phyloP scores from a whole-genome alignment of 2,329 filamentous ascomycete species.

The Trichophyton benhamiae region DNA sequence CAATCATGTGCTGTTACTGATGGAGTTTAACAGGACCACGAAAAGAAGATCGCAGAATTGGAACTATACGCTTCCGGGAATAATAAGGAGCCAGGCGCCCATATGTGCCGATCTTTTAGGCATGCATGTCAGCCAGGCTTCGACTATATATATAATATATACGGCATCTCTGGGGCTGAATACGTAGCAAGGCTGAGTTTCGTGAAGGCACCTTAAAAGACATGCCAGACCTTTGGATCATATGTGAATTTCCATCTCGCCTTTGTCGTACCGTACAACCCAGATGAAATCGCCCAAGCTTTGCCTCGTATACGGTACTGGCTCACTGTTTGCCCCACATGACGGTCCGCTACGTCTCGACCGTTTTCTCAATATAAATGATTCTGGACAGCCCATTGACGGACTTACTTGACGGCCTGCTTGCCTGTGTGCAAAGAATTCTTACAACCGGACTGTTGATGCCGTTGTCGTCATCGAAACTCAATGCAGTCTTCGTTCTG shows the following conservation, averaged over 20 bases:
- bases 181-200: slow-evolving; percentile 1
- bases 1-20: not conserved
- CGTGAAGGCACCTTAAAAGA: not conserved
- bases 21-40: not conserved
- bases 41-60: not conserved
- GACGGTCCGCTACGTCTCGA: not conserved
- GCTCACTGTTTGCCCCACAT: not conserved
- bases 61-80: not conserved
- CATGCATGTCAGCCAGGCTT: not conserved
- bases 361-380: not conserved
- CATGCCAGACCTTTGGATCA: not conserved
- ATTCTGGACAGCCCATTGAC: not conserved
- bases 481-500: not conserved
- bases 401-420: not conserved
- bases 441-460: not conserved
- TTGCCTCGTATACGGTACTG: not conserved
- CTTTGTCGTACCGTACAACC: not conserved
- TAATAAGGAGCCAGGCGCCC: not conserved
- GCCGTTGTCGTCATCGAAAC: not conserved
- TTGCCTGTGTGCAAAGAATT: not conserved
- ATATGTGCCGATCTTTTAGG: not conserved
- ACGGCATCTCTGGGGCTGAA: not conserved
- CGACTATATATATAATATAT: not conserved
- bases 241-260: not conserved
- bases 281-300: not conserved